Evolutionary conservation across 257 asterid genomes (phyloP), one percentile per base, ranked within the genome.

Genomic region (Jaltomata sinuosa): DNA sequence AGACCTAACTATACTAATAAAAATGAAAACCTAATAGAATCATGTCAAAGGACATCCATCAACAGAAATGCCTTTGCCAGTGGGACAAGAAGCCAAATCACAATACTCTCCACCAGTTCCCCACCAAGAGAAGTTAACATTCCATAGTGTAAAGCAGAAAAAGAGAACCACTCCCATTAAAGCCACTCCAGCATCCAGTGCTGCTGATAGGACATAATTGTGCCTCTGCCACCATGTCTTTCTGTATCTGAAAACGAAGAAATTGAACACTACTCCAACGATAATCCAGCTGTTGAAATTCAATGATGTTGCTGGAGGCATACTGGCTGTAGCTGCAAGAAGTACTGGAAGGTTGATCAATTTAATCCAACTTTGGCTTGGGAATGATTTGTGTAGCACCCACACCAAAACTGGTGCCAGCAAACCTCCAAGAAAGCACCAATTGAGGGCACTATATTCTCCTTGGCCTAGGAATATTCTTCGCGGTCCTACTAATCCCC

Each of bases 141-240:
- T 55, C 84, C 85, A 68, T 3, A 84, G 62, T 1, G 87, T 89
- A 1, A 92, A 67, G 0, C 84, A 36, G 84, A 95, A 87, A 47
- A 86, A 94, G 57, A 95, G 19, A 3, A 87, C 64, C 59, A 93
- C 95, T 3, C 87, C 94, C 99, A 93, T 93, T 86, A 94, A 94
- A 0, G 99, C 98, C 59, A 92, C 1, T 4, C 98, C 98, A 0
- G 97, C 97, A 77, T 95, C 98, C 89, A 95, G 3, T 1, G 92
- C 98, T 1, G 98, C 97, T 1, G 94, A 92, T 0, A 95, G 87
- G 0, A 95, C 89, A 21, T 95, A 94, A 65, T 93, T 94, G 82
- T 95, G 90, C 85, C 89, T 92, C 84, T 84, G 87, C 98, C 98
- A 95, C 98, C 98, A 95, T 19, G 69, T 86, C 90, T 90, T 92